These are phyloP conservation scores for Coriaria nepalensis DNA, from an alignment of 306 rosid species.

Conservation along the genomic window DNA sequence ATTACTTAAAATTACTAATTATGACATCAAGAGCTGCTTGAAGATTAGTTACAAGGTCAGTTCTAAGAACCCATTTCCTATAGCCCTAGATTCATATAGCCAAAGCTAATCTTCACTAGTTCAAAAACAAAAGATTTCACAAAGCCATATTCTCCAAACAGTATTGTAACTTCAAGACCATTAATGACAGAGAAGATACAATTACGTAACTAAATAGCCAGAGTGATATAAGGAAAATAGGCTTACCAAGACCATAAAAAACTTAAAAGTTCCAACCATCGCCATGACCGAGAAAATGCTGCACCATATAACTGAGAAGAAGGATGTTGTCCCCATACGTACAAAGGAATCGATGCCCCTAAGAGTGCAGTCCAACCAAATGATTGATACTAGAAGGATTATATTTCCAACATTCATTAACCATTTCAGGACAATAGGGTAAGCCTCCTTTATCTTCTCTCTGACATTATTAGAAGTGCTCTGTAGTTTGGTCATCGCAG, in stretches of 20 bases:
- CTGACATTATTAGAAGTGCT: conserved; percentile 25
- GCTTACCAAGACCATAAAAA: conserved; percentile 70
- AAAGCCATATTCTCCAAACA: too few species aligned
- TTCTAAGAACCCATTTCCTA: too few species aligned
- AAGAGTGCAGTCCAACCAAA: conserved; percentile 72
- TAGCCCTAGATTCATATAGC: too few species aligned
- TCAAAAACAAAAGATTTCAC: too few species aligned
- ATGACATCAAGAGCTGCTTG: too few species aligned
- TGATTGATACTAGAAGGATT: conserved; percentile 54
- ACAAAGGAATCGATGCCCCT: conserved; percentile 81
- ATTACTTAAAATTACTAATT: too few species aligned
- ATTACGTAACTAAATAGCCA: too few species aligned
- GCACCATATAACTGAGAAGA: conserved; percentile 91
- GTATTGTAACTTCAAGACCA: too few species aligned
- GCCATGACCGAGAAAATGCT: conserved; percentile 63
- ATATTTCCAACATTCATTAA: conserved; percentile 53
- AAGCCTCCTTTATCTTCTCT: conserved; percentile 44
- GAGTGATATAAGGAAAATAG: neutral
- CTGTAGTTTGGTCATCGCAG: conserved; percentile 20
- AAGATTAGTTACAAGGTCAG: too few species aligned
- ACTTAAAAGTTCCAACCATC: conserved; percentile 78
- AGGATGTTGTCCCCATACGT: conserved; percentile 84
- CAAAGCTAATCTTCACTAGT: too few species aligned
- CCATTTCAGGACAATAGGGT: conserved; percentile 61
- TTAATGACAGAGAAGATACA: too few species aligned